Evolutionary conservation across 345 rosid genomes (phyloP), one percentile per base, ranked within the genome.

Genomic region (Gossypioides kirkii): DNA sequence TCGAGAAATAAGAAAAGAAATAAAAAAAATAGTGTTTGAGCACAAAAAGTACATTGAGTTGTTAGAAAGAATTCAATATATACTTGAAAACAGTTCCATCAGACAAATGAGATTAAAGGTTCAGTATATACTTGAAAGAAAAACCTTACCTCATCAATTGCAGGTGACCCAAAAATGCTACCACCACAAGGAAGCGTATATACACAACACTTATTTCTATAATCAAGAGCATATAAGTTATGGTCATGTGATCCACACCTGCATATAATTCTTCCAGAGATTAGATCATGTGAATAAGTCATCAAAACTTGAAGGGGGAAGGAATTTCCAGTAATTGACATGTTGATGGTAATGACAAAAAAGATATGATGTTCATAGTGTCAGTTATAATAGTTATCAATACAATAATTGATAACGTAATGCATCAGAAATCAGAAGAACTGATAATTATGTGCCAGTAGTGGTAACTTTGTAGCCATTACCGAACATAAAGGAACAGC

Each of bases 161-260:
- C 84, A 72, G 99, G 99, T 4, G 97, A 90, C 28, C 98, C 91
- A 78, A 84, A 95, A 78, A 95, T 86, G 71, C 99, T 95, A 59
- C 99, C 99, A 58, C 94, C 96, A 77, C 97, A 91, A 41, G 85
- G 76, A 82, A 91, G 86, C 81, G 66, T 86, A 80, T 84, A 89
- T 64, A 88, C 77, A 80, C 98, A 95, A 74, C 86, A 55, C 59
- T 77, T 84, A 61, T 77, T 88, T 80, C 54, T 86, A 80, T 90
- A 92, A 79, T 92, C 91, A 81, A 92, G 96, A 73, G 94, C 98
- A 79, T 95, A 95, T 63, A 95, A 79, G 80, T 81, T 86, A 71
- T 83, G 92, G 72, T 92, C 98, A 81, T 95, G 96, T 43, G 97
- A 92, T 54, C 99, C 98, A 73, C 98, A 95, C 98, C 98, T 92